These are phyloP conservation scores for Paracorniculantispora psalliotae DNA, from an alignment of 2,329 filamentous ascomycete genomes.

Conservation along the genomic window DNA sequence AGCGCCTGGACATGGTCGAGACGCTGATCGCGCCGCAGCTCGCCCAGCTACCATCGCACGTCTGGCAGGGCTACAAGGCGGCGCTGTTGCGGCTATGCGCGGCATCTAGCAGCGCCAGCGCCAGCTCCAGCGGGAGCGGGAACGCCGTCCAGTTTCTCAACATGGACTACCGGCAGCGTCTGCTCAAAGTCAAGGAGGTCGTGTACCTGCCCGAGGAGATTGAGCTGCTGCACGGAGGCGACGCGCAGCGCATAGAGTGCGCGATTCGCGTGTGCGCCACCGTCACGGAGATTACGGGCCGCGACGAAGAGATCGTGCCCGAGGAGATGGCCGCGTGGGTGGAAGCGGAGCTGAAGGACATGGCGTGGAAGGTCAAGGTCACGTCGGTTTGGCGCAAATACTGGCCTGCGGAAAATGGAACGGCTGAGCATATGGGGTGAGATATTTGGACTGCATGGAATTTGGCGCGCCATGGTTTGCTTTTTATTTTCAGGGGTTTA, in stretches of 20 bases:
- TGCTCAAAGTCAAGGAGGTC: constrained; percentile 21
- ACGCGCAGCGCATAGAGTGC: constrained; percentile 24
- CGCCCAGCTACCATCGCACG: constrained; percentile 18
- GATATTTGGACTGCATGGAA: not conserved
- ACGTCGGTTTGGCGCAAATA: not conserved
- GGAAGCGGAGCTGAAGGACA: constrained; percentile 20
- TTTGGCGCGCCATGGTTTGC: not conserved
- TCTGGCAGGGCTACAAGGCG: constrained; percentile 21
- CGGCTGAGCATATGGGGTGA: not conserved
- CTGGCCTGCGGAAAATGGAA: not conserved
- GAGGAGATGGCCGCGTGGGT: constrained; percentile 22
- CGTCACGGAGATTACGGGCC: constrained; percentile 22
- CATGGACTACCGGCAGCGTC: constrained; percentile 20
- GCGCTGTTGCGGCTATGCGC: constrained; percentile 19
- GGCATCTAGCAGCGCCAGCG: too few species aligned
- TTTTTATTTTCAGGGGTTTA: too few species aligned
- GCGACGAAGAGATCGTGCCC: constrained; percentile 18
- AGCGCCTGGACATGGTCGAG: not conserved
- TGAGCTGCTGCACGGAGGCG: constrained; percentile 17
- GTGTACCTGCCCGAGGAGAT: constrained; percentile 26
- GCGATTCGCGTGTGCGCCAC: constrained; percentile 24
- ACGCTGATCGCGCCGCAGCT: not conserved
- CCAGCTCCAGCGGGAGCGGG: too few species aligned
- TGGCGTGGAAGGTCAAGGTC: constrained; percentile 22
- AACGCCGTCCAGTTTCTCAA: too few species aligned